Conservation (phyloP, 164 flowering plant genomes). For the Stephania yunnanensis region DNA sequence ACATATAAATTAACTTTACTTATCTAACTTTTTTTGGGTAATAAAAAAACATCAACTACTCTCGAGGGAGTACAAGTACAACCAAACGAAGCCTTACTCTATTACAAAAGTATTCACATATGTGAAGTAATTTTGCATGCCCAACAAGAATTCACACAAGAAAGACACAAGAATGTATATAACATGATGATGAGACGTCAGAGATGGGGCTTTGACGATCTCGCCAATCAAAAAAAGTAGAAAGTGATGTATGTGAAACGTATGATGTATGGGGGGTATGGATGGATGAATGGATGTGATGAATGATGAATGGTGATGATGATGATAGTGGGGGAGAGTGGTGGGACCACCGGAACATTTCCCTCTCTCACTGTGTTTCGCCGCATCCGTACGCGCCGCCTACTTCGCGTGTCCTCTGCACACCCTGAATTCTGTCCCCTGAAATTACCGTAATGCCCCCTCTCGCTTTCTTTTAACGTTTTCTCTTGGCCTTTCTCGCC, state of each 20-base stretch:
- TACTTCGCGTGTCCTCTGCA: conserved; percentile 5
- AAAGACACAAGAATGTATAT: background rate
- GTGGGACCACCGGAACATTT: background rate
- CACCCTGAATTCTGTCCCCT: background rate
- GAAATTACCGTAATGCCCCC: background rate
- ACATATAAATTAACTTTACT: no score
- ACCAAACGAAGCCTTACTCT: no score
- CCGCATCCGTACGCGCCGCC: background rate
- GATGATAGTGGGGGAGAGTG: no score
- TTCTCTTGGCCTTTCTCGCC: background rate
- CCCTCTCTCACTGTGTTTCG: background rate
- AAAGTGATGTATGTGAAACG: background rate
- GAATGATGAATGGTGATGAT: no score
- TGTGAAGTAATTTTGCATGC: conserved; percentile 1
- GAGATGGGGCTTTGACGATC: background rate
- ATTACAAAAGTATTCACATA: no score
- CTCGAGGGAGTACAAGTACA: no score
- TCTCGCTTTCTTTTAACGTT: background rate
- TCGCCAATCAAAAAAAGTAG: background rate
- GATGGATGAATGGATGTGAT: no score
- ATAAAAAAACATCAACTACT: no score
- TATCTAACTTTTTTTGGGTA: no score
- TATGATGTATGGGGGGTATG: no score
- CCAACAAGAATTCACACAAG: background rate
- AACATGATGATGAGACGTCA: no score